Percentiles rank a stretch among this genome's conserved stretches.
Conservation (phyloP, 23 red algal genomes). For the Gracilaria domingensis region DNA sequence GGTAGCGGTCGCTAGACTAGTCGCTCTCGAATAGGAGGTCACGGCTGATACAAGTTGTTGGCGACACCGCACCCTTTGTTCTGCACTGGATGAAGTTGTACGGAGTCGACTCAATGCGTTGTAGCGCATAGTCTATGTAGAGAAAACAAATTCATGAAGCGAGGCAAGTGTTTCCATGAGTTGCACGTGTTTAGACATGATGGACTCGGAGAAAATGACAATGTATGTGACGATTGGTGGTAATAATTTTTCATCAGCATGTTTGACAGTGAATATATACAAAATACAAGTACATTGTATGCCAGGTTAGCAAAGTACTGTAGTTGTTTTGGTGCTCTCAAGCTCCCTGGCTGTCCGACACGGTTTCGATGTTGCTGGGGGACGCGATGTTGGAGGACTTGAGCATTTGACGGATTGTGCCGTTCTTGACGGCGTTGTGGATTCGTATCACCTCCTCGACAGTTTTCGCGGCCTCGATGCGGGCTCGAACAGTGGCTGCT, state of each 20-base stretch:
- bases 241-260: background rate
- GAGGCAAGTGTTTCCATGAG: background rate
- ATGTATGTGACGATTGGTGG: background rate
- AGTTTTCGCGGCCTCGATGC: slow-evolving; percentile 35
- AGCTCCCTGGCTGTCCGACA: background rate
- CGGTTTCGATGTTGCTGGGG: background rate
- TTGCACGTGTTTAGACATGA: background rate
- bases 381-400: background rate
- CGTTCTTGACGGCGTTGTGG: slow-evolving; percentile 42
- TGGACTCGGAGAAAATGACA: background rate
- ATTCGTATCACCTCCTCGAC: slow-evolving; percentile 40
- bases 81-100: background rate
- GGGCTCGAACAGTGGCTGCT: slow-evolving; percentile 18
- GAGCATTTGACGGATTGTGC: slow-evolving; percentile 13
- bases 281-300: background rate
- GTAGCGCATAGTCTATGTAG: background rate
- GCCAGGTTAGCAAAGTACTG: too few species aligned
- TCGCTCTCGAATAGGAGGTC: background rate
- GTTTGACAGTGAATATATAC: background rate
- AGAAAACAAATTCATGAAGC: background rate
- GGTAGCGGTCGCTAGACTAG: background rate
- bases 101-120: background rate
- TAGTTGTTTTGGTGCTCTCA: too few species aligned
- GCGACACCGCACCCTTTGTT: background rate
- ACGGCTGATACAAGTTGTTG: background rate